Base-by-base conservation (phyloP, 2,329 filamentous ascomycete genomes). In the Ascochyta clinopodiicola region DNA sequence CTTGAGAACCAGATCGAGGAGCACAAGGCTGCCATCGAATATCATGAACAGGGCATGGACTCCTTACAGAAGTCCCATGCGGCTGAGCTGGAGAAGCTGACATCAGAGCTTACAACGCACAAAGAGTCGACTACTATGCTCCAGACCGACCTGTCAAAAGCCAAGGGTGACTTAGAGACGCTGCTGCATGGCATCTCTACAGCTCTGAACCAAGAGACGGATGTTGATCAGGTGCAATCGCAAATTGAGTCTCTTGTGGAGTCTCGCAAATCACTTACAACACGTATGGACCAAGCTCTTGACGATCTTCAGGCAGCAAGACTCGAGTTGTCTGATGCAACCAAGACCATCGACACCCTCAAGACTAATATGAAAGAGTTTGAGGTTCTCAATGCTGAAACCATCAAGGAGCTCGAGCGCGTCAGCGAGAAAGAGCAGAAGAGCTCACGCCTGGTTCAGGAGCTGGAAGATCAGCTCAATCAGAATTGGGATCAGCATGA, bases 401-500 rank as follows among this genome's bases (percentile, higher is more conserved):
- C 83, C 49, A 74, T 85, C 36, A 81, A 81, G 58, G 84, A 86
- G 64, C 79, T 88, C 22, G 81, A 84, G 59, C 79, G 79, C 60
- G 79, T 87, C 51, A 80, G 78, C 21, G 79, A 81, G 15, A 85
- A 86, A 78, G 96, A 96, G 81, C 88, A 92, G 80, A 97, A 96
- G 83, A 96, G 95, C 75, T 90, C 91, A 37, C 87, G 92, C 21
- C 82, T 99, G 12, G 91, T 99, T 8, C 92, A 98, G 74, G 94
- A 99, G 77, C 87, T 99, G 5, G 95, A 99, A 77, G 94, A 98
- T 68, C 95, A 99, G 76, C 86, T 99, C 49, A 93, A 94, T 71
- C 91, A 85, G 73, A 97, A 95, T 78, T 99, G 92, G 76, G 95
- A 99, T 70, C 91, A 96, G 73, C 92, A 94, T 57, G 91, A 97